phyloP scores from a whole-genome alignment of 176 grass and related monocot species.

The Triticum timopheevii region DNA sequence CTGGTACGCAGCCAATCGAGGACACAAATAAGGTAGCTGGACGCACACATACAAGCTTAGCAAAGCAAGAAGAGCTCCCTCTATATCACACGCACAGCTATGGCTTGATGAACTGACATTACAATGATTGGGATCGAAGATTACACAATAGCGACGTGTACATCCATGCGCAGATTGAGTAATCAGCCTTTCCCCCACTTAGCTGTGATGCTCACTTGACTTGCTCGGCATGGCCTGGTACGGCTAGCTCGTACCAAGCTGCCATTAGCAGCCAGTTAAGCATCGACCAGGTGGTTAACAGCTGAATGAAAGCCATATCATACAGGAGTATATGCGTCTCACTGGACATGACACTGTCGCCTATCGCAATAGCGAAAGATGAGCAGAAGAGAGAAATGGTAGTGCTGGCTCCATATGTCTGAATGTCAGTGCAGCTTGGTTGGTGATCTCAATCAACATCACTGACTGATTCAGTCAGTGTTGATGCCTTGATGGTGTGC shows the following conservation, averaged over 20 bases:
- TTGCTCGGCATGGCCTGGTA: not conserved
- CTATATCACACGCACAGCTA: not conserved
- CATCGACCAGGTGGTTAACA: constrained; percentile 8
- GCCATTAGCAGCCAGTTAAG: not conserved
- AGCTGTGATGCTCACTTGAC: constrained; percentile 11
- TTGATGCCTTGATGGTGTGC: not conserved
- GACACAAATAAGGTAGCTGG: no score
- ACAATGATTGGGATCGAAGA: constrained; percentile 25
- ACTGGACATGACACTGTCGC: not conserved
- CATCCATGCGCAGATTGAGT: not conserved
- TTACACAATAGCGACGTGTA: not conserved
- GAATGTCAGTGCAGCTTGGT: constrained; percentile 17
- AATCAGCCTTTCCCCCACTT: not conserved
- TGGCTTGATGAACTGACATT: not conserved
- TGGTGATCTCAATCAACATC: constrained; percentile 32
- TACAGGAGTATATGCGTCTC: not conserved
- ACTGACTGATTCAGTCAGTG: not conserved
- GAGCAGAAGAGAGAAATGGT: no score
- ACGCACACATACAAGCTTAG: not conserved
- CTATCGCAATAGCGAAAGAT: constrained; percentile 7
- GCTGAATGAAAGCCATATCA: constrained; percentile 2
- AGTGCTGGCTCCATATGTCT: constrained; percentile 25
- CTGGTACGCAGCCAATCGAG: no score
- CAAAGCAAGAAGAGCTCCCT: not conserved
- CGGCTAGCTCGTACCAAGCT: constrained; percentile 16